Evolutionary conservation across 805 yeast genomes (phyloP), one percentile per base, ranked within the genome.

Genomic region (Yamadazyma endophytica): DNA sequence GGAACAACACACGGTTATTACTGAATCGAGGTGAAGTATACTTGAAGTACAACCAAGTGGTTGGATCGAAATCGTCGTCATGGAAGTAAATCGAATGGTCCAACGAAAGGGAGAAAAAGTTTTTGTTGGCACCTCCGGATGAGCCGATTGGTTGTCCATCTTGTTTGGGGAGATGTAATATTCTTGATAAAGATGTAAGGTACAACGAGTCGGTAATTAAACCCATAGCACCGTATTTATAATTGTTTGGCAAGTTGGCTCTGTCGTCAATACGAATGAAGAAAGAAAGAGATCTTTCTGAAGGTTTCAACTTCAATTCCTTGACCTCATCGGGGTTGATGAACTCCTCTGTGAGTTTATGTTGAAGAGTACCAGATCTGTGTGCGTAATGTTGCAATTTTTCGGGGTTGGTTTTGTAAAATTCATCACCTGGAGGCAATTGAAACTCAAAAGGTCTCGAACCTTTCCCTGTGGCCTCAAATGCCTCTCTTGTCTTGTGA

Each of bases 51-150:
- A 47, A 33, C 66, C 66, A 60, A 6, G 54, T 40, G 9, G 49
- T 48, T 6, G 62, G 62, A 29, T 58, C 58, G 36, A 59, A 58
- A 17, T 43, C 48, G 30, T 53, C 61, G 31, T 60, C 64, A 36
- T 60, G 66, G 39, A 59, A 56, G 32, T 49, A 59, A 6, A 60
- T 45, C 5, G 57, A 45, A 33, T 60, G 66, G 39, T 60, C 66
- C 20, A 60, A 43, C 6, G 61, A 53, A 1, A 58, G 52, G 11
- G 55, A 47, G 26, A 60, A 58, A 33, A 53, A 58, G 35, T 56
- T 45, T 9, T 44, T 40, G 9, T 49, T 51, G 16, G 36, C 38
- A 3, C 56, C 58, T 4, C 58, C 59, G 19, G 42, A 48, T 5
- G 36, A 28, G n/a, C 47, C 43, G 11, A 43, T 29, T 6, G 33